These are phyloP conservation scores for Lizanozyma gosingica DNA, from an alignment of 1,139 yeast genomes.

Conservation along the genomic window DNA sequence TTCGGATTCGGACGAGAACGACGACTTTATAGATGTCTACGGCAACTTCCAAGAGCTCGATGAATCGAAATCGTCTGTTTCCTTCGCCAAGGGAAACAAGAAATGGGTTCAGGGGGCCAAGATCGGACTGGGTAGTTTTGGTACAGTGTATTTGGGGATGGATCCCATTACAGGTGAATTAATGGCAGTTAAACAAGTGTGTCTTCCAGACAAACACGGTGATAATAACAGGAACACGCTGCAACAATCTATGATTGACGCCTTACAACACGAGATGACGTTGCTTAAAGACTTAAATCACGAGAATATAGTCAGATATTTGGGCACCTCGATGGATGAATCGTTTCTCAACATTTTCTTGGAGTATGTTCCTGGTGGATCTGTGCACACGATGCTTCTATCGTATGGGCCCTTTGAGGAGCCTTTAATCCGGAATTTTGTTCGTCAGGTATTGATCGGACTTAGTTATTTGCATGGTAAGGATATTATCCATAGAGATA, in stretches of 20 bases:
- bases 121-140: constrained; percentile 93
- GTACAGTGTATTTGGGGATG: constrained; percentile 87
- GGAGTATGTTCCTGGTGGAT: constrained; percentile 96
- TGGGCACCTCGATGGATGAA: constrained; percentile 75
- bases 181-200: constrained; percentile 95
- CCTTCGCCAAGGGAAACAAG: constrained; percentile 41
- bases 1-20: constrained; percentile 36
- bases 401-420: constrained; percentile 92
- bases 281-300: constrained; percentile 75
- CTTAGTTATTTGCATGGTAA: constrained; percentile 71
- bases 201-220: constrained; percentile 35
- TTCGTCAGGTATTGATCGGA: constrained; percentile 78
- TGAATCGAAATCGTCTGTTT: constrained; percentile 2
- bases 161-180: constrained; percentile 88
- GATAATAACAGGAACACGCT: constrained; percentile 31
- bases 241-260: constrained; percentile 65
- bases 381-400: constrained; percentile 76
- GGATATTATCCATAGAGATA: constrained; percentile 83
- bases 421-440: constrained; percentile 74
- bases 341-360: constrained; percentile 70
- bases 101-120: constrained; percentile 89
- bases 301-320: constrained; percentile 84
- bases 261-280: constrained; percentile 77
- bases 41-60: constrained; percentile 9
- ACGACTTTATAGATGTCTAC: constrained; percentile 25